Evolutionary conservation across 1,284 basidiomycete genomes (phyloP), one percentile per base, ranked within the genome.

Genomic region (Ceratorhiza oryzae-sativae): DNA sequence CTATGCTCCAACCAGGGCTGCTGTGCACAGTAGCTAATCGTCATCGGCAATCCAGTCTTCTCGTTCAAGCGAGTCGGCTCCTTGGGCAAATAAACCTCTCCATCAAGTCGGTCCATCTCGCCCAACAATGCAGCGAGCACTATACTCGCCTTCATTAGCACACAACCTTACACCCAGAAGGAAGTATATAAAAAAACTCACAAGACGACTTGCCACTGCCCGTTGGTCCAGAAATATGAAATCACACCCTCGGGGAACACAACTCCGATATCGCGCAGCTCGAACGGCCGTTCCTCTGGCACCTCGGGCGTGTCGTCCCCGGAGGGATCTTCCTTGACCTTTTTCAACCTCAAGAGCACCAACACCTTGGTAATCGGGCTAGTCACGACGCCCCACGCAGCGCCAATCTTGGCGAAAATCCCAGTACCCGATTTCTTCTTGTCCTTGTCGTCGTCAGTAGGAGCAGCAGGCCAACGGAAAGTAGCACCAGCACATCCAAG

Each of bases 1-100:
- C 61, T 39, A 46, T 71, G 67, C 42, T 74, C 55, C 15, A 74
- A 59, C 73, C 73, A 74, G 20, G 73, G 73, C 13, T 62, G 67
- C 55, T 74, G 73, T 4, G 73, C 73, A 20, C 72, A 73, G 34
- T 60, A 74, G 30, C 71, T 72, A 12, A 74, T 41, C 3, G 27
- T 41, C 18, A 55, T 55, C 9, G 36, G 51, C 56, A 74, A 46
- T 3, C 72, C 72, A 1, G 71, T 73, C 12, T 70, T 51, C 8
- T 39, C 41, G 53, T 74, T 65, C 15, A 74, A 6, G 4, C 45
- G n/a, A 1, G 36, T 48, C 5, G 71, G 71, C 20, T 49, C 42
- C 55, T 74, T 74, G 4, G 73, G 73, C 3, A 74, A 41, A 45
- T 45, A 70, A 13, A 73, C 73, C 20, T 72, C 34, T 3, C 73